Evolutionary conservation across 176 grass and related monocot genomes (phyloP).

Genomic region (Zoysia japonica): DNA sequence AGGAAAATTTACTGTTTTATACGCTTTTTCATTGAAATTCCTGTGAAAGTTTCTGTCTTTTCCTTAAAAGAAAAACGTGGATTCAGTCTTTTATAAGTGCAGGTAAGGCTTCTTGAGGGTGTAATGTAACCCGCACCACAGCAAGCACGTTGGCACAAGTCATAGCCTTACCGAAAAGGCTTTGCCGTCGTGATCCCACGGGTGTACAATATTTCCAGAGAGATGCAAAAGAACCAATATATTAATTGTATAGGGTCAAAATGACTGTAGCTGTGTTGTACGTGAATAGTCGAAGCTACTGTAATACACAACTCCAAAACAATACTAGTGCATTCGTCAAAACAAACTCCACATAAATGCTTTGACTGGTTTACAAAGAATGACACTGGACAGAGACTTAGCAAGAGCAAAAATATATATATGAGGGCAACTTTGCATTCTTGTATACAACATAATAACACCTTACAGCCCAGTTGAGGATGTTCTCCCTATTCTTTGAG

Average conservation of each 20-base stretch:
- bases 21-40: too few species aligned
- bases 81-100: not conserved
- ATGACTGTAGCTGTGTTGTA: conserved; percentile 29
- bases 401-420: not conserved
- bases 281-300: conserved; percentile 38
- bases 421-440: conserved; percentile 28
- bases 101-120: not conserved
- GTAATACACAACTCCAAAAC: conserved; percentile 37
- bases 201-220: not conserved
- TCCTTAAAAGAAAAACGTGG: not conserved
- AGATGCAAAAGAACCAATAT: not conserved
- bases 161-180: not conserved
- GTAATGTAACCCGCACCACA: not conserved
- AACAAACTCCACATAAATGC: conserved; percentile 55
- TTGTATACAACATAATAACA: conserved; percentile 48
- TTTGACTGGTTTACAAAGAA: conserved; percentile 63
- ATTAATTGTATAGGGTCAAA: conserved; percentile 34
- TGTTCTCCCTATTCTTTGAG: conserved; percentile 80
- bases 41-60: too few species aligned
- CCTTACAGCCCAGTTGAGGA: conserved; percentile 61
- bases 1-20: too few species aligned
- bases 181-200: not conserved
- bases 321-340: conserved; percentile 36
- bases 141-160: not conserved
- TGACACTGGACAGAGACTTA: conserved; percentile 37